Conservation (phyloP, 2,329 filamentous ascomycete genomes). For the Xylaria digitata region DNA sequence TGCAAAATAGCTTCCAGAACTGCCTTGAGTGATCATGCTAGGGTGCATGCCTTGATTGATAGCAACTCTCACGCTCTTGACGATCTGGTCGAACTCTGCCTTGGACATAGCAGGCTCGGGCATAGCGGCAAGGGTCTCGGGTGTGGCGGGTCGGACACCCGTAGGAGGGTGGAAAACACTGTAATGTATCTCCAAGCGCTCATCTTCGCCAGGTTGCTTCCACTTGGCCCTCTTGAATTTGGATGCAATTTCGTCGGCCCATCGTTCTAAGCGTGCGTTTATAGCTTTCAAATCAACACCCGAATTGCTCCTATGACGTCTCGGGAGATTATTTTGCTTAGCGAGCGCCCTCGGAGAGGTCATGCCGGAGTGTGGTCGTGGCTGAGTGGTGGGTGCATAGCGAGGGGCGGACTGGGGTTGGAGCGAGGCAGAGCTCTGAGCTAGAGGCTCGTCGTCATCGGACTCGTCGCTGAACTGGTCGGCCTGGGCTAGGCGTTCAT, state of each 20-base stretch:
- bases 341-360: slow-evolving; percentile 62
- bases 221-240: slow-evolving; percentile 91
- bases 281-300: slow-evolving; percentile 98
- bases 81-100: slow-evolving; percentile 84
- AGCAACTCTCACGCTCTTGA: slow-evolving; percentile 89
- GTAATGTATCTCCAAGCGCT: slow-evolving; percentile 94
- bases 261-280: slow-evolving; percentile 92
- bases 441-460: slow-evolving; percentile 69
- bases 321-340: slow-evolving; percentile 59
- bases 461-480: slow-evolving; percentile 80
- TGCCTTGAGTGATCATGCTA: slow-evolving; percentile 95
- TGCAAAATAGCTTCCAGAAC: slow-evolving; percentile 98
- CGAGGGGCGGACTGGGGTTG: slow-evolving; percentile 68
- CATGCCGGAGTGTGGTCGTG: slow-evolving; percentile 70
- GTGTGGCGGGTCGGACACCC: slow-evolving; percentile 81
- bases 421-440: slow-evolving; percentile 63
- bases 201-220: slow-evolving; percentile 78
- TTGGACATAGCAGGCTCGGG: slow-evolving; percentile 76
- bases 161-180: slow-evolving; percentile 96
- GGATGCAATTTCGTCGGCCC: slow-evolving; percentile 97
- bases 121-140: slow-evolving; percentile 74
- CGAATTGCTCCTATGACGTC: slow-evolving; percentile 72
- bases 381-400: slow-evolving; percentile 72
- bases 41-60: slow-evolving; percentile 94
- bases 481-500: slow-evolving; percentile 85